Percentiles rank a stretch among this genome's conserved stretches.
Conservation (phyloP, 2,329 filamentous ascomycete genomes). For the Dothistroma septosporum region DNA sequence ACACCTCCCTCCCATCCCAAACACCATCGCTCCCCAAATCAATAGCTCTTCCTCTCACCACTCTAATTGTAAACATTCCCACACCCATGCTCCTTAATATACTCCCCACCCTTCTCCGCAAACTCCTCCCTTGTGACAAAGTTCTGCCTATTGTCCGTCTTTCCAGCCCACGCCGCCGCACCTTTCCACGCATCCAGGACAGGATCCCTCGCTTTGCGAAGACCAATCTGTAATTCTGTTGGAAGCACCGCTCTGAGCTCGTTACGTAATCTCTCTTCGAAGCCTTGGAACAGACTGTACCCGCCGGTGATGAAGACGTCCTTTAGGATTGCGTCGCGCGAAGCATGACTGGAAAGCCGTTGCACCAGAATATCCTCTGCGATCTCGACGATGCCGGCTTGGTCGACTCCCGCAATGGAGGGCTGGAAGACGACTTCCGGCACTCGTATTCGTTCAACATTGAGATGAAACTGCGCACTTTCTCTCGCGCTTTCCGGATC, state of each 20-base stretch:
- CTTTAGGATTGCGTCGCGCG: conserved; percentile 66
- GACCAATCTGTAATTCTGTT: conserved; percentile 59
- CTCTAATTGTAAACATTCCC: conserved; percentile 37
- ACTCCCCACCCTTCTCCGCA: conserved; percentile 85
- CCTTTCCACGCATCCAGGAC: conserved; percentile 90
- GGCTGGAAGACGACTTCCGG: conserved; percentile 99
- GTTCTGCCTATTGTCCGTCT: conserved; percentile 55
- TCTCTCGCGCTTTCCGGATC: conserved; percentile 75
- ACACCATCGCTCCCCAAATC: neutral
- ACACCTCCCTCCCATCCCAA: neutral
- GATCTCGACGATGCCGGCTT: conserved; percentile 90
- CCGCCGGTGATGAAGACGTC: conserved; percentile 96
- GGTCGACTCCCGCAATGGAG: conserved; percentile 93
- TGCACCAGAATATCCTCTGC: conserved; percentile 84
- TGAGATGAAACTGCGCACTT: conserved; percentile 85
- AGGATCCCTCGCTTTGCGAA: conserved; percentile 71
- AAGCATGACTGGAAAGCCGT: conserved; percentile 56
- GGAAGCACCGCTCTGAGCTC: conserved; percentile 72
- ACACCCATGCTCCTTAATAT: conserved; percentile 65
- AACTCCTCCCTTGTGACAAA: conserved; percentile 79
- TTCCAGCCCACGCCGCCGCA: conserved; percentile 75
- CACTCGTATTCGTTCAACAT: conserved; percentile 99
- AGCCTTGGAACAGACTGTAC: conserved; percentile 78
- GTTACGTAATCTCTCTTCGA: conserved; percentile 72
- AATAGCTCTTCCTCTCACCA: neutral